Conservation (phyloP, 306 rosid species). For the Vigna mungo region DNA sequence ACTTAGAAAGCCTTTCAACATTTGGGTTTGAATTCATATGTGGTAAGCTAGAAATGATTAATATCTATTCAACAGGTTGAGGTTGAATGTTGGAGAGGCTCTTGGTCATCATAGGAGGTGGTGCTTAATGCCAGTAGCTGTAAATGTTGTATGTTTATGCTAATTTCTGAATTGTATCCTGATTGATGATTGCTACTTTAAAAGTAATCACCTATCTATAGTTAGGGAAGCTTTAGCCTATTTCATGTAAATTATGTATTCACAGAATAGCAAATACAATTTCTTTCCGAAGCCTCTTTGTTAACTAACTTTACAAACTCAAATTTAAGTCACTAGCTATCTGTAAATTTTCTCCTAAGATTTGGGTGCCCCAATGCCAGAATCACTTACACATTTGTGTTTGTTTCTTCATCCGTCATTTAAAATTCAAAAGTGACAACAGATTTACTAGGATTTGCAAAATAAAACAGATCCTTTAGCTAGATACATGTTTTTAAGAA, state of each 20-base stretch:
- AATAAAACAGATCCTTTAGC: conserved; percentile 4
- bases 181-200: background rate
- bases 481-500: conserved; percentile 16
- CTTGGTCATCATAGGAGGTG: too few species aligned
- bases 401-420: conserved; percentile 7
- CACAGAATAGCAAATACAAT: background rate
- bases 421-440: background rate
- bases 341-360: background rate
- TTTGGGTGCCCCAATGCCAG: background rate
- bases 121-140: too few species aligned
- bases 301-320: conserved; percentile 16
- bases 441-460: conserved; percentile 24
- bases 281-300: background rate
- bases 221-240: background rate
- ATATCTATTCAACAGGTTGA: background rate
- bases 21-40: background rate
- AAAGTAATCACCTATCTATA: background rate
- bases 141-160: background rate
- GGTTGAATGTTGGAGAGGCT: background rate
- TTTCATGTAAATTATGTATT: background rate
- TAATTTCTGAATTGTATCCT: background rate
- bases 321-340: background rate
- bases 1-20: background rate
- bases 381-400: too few species aligned
- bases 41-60: background rate